phyloP scores from a whole-genome alignment of 768 basidiomycete species.

The Termitomyces heimii region DNA sequence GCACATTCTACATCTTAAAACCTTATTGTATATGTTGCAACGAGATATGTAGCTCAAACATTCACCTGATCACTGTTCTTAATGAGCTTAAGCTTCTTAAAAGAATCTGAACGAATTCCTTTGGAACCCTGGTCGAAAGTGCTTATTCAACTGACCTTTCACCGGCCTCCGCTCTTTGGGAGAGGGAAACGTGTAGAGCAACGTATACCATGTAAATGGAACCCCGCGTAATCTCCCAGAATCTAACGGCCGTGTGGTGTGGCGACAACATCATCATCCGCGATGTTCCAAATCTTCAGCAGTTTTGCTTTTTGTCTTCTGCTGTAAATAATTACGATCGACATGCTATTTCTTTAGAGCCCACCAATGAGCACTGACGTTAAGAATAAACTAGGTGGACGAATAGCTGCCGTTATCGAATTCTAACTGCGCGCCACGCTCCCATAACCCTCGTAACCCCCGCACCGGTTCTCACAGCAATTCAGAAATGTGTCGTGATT shows the following conservation, averaged over 20 bases:
- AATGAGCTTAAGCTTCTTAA: background rate
- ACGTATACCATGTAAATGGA: background rate
- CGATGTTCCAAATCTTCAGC: background rate
- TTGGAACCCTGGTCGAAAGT: background rate
- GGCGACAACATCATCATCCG: background rate
- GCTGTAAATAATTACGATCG: background rate
- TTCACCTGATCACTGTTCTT: background rate
- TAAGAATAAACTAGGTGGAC: background rate
- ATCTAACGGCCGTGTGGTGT: background rate
- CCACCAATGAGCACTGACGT: background rate
- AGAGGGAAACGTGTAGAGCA: background rate
- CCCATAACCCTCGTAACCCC: too few relatives aligned
- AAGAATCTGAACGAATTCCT: background rate
- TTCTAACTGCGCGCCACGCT: background rate
- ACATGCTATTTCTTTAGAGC: background rate
- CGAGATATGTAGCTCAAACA: background rate
- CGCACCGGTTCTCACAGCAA: background rate
- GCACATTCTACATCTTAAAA: background rate
- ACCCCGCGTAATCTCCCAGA: background rate
- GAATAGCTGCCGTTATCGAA: background rate
- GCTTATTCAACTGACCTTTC: background rate
- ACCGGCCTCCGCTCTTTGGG: background rate
- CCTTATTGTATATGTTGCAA: background rate
- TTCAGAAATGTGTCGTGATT: background rate
- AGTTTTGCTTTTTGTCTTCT: background rate